These are phyloP conservation scores for Penicillium manginii DNA, from an alignment of 495 filamentous ascomycete species.

Conservation along the genomic window DNA sequence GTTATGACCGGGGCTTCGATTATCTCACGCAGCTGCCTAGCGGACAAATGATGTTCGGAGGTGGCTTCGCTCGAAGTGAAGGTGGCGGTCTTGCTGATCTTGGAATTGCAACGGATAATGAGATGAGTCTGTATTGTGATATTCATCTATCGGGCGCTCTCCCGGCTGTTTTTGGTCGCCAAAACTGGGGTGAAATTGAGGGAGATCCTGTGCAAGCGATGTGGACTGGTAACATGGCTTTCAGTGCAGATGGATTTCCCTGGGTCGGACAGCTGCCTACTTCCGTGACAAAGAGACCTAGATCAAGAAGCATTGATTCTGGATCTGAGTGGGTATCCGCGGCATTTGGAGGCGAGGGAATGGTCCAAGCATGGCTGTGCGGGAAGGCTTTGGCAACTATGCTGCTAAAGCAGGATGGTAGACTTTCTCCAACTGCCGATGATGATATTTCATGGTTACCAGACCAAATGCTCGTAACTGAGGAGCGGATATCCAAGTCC, in stretches of 20 bases:
- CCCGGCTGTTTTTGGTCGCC: conserved; percentile 32
- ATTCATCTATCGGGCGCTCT: conserved; percentile 39
- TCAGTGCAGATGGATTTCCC: conserved; percentile 66
- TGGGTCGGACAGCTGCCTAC: conserved; percentile 73
- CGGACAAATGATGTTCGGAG: conserved; percentile 68
- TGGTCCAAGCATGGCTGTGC: conserved; percentile 75
- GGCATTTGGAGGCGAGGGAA: conserved; percentile 77
- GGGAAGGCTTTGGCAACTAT: conserved; percentile 68
- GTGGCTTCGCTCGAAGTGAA: conserved; percentile 55
- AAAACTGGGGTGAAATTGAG: conserved; percentile 36
- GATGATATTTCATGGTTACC: conserved; percentile 45
- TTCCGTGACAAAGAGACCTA: conserved; percentile 38
- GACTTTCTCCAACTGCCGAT: conserved; percentile 23
- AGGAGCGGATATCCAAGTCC: conserved; percentile 35
- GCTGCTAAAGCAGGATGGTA: conserved; percentile 50
- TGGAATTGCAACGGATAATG: conserved; percentile 33
- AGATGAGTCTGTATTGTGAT: conserved; percentile 35
- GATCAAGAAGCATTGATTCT: conserved; percentile 13
- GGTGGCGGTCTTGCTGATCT: conserved; percentile 54
- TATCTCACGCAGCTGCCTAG: conserved; percentile 73
- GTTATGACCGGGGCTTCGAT: conserved; percentile 70
- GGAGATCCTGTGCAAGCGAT: conserved; percentile 58
- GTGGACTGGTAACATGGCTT: conserved; percentile 89
- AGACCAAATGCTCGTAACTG: conserved; percentile 48
- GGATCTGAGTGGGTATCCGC: conserved; percentile 60